Percentiles rank a stretch among this genome's conserved stretches.
These are phyloP conservation scores for Mucor plumbeus DNA, from an alignment of 371 early-diverging fungal genomes.

Conservation along the genomic window DNA sequence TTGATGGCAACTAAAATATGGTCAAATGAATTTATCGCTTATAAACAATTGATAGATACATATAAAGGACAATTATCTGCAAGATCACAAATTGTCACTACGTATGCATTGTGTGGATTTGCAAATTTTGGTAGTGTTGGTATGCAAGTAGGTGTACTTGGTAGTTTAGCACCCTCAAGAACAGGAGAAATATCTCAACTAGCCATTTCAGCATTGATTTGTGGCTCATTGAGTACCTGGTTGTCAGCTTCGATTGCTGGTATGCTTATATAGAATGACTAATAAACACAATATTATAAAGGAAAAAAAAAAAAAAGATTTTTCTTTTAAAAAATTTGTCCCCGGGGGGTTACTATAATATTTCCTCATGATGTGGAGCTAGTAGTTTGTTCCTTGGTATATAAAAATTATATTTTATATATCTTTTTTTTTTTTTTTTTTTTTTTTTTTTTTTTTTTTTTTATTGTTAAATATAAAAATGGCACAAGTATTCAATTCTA, in stretches of 20 bases:
- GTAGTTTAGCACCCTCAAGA: conserved; percentile 76
- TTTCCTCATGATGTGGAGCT: too few species aligned
- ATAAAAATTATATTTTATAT: not conserved
- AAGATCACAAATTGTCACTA: conserved; percentile 56
- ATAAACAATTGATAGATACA: conserved; percentile 44
- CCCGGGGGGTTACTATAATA: not conserved
- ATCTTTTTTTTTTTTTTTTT: conserved; percentile 8
- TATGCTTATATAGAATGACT: conserved; percentile 56
- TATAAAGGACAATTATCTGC: conserved; percentile 32
- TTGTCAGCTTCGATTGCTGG: conserved; percentile 83
- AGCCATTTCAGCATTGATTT: conserved; percentile 77
- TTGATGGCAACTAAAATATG: conserved; percentile 84
- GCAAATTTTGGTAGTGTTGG: conserved; percentile 86
- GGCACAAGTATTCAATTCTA: conserved; percentile 32
- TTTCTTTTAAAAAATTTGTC: not conserved
- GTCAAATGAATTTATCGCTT: conserved; percentile 88
- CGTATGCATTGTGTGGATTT: conserved; percentile 85
- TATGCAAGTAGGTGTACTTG: conserved; percentile 77
- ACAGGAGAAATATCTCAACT: conserved; percentile 71
- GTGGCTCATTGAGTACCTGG: conserved; percentile 80
- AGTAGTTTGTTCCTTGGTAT: not conserved
- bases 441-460: conserved; percentile 9
- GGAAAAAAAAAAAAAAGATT: conserved; percentile 10
- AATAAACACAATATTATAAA: not conserved
- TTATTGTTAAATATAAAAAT: conserved; percentile 3